Conservation (phyloP, 768 basidiomycete genomes). For the Baorangia bicolor region DNA sequence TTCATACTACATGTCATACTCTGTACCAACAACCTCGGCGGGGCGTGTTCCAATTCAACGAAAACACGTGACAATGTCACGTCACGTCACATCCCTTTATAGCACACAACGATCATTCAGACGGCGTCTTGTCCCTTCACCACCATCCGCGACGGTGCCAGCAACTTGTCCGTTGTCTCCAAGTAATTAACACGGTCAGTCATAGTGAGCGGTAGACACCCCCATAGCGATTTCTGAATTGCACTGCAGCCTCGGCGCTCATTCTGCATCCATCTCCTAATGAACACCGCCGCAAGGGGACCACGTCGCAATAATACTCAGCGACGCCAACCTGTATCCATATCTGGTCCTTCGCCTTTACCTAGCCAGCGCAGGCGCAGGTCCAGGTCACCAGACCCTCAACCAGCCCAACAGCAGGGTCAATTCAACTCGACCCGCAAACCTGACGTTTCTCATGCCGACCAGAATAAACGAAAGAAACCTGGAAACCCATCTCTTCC, state of each 20-base stretch:
- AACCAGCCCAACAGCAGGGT: constrained; percentile 17
- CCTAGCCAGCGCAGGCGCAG: constrained; percentile 30
- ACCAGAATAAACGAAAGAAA: constrained; percentile 34
- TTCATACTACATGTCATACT: too few species aligned
- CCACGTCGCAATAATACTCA: constrained; percentile 28
- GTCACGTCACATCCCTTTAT: constrained; percentile 12
- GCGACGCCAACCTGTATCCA: constrained; percentile 20
- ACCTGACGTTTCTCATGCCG: constrained; percentile 22
- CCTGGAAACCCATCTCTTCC: constrained; percentile 11
- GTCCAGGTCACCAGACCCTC: constrained; percentile 37
- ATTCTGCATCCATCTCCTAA: constrained; percentile 2
- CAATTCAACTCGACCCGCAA: constrained; percentile 11
- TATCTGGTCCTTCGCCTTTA: constrained; percentile 16
- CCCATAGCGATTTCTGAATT: background rate
- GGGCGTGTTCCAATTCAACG: too few species aligned
- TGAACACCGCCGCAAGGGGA: constrained; percentile 25
- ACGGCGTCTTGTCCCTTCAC: background rate
- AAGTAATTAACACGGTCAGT: constrained; percentile 7
- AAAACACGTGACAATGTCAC: constrained; percentile 16
- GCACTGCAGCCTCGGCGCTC: background rate
- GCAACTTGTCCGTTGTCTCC: background rate
- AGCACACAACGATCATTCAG: background rate
- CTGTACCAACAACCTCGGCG: too few species aligned
- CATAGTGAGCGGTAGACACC: background rate
- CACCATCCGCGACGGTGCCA: constrained; percentile 12